Percentiles rank a stretch among this genome's conserved stretches.
Evolutionary conservation across 495 filamentous ascomycete species (phyloP).

Genomic region (Hypoxylon trugodes): DNA sequence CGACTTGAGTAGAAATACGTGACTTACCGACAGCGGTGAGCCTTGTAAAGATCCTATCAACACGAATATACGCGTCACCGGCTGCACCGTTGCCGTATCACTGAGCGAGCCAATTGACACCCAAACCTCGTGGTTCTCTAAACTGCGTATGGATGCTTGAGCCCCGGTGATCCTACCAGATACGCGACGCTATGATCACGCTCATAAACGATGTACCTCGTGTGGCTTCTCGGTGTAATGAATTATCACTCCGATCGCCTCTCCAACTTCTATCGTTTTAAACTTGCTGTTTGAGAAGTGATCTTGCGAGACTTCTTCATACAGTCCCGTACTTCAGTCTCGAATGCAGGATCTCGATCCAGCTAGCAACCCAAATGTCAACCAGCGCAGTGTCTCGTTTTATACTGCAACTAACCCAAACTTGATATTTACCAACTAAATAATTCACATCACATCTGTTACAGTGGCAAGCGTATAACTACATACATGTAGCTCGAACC

Average conservation of each 20-base stretch:
- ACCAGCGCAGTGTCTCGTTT: slow-evolving; percentile 9
- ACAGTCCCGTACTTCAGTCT: background rate
- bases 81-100: slow-evolving; percentile 29
- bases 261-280: background rate
- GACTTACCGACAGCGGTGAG: slow-evolving; percentile 4
- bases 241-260: background rate
- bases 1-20: background rate
- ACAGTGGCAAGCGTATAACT: slow-evolving; percentile 6
- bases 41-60: background rate
- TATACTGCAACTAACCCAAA: slow-evolving; percentile 16
- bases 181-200: slow-evolving; percentile 6
- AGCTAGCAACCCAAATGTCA: slow-evolving; percentile 3
- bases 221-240: slow-evolving; percentile 1
- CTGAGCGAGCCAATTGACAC: slow-evolving; percentile 7
- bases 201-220: slow-evolving; percentile 1
- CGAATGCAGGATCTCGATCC: slow-evolving; percentile 35
- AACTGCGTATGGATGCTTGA: slow-evolving; percentile 1
- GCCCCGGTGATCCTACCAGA: slow-evolving; percentile 4
- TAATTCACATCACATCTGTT: slow-evolving; percentile 8
- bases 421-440: slow-evolving; percentile 4
- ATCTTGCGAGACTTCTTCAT: background rate
- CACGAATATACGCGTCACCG: slow-evolving; percentile 7
- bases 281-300: background rate
- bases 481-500: no score
- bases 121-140: background rate